These are phyloP conservation scores for Cryptococcus sp. DNA, from an alignment of 1,284 basidiomycete species.

Conservation along the genomic window DNA sequence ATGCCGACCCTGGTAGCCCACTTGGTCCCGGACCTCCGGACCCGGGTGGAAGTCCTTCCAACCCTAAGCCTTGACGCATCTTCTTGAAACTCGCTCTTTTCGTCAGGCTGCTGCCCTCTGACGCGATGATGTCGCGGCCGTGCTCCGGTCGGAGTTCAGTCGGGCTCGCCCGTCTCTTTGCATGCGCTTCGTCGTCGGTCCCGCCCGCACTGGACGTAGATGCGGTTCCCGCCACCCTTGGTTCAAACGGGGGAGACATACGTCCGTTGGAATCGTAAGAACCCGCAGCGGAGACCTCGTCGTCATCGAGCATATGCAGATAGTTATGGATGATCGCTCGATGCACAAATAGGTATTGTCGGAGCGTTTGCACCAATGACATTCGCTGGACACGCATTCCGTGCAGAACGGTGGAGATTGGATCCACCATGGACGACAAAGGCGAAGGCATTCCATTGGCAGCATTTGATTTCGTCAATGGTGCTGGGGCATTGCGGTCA, in stretches of 20 bases:
- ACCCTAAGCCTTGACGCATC: slow-evolving; percentile 25
- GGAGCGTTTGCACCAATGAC: slow-evolving; percentile 83
- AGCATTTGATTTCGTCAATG: slow-evolving; percentile 26
- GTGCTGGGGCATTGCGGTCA: slow-evolving; percentile 4
- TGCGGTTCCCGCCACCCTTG: not conserved
- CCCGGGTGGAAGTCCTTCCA: slow-evolving; percentile 4
- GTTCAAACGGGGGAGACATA: not conserved
- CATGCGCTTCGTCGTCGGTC: slow-evolving; percentile 44
- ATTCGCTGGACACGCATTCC: slow-evolving; percentile 90
- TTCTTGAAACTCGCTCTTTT: slow-evolving; percentile 52
- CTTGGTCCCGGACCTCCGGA: not conserved
- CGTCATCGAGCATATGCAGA: slow-evolving; percentile 74
- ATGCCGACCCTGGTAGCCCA: too few relatives aligned
- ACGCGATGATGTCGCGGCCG: slow-evolving; percentile 6
- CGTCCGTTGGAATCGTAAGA: not conserved
- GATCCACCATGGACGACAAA: slow-evolving; percentile 67
- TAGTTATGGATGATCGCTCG: slow-evolving; percentile 79
- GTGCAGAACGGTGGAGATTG: slow-evolving; percentile 73
- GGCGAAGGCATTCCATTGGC: slow-evolving; percentile 58
- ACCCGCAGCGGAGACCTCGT: slow-evolving; percentile 14
- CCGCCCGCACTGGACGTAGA: slow-evolving; percentile 11
- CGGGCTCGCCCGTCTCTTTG: slow-evolving; percentile 45
- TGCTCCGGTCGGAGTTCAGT: slow-evolving; percentile 42
- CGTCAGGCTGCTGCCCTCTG: slow-evolving; percentile 19
- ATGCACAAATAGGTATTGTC: slow-evolving; percentile 89